phyloP scores from a whole-genome alignment of 345 rosid genomes.

The Ricinus communis region DNA sequence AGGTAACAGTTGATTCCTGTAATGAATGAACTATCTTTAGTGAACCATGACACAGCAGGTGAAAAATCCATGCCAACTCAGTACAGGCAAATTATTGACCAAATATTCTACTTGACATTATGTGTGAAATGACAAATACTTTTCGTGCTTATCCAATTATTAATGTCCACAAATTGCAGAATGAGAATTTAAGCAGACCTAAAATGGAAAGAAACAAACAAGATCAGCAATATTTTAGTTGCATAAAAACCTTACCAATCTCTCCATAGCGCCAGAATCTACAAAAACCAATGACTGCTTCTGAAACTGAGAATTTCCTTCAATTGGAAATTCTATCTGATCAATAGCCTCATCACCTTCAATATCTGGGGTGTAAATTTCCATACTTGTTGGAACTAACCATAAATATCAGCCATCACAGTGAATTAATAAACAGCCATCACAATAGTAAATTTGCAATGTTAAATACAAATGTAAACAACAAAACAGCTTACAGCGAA shows the following conservation, averaged over 20 bases:
- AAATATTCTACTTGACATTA: not conserved
- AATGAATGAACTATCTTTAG: constrained; percentile 6
- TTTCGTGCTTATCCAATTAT: not conserved
- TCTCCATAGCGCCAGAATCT: constrained; percentile 26
- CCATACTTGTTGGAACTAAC: constrained; percentile 26
- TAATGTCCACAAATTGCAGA: not conserved
- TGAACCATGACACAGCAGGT: not conserved
- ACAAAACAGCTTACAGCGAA: not conserved
- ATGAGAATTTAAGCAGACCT: not conserved
- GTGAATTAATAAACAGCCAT: constrained; percentile 2
- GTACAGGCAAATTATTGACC: not conserved
- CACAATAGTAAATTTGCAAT: not conserved
- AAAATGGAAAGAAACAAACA: not conserved
- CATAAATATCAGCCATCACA: constrained; percentile 13
- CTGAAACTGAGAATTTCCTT: constrained; percentile 31
- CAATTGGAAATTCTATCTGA: constrained; percentile 19
- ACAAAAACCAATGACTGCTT: constrained; percentile 21
- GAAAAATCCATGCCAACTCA: constrained; percentile 1
- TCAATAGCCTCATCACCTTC: constrained; percentile 20
- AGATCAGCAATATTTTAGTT: not conserved
- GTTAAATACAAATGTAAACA: constrained; percentile 6
- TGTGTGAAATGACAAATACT: not conserved
- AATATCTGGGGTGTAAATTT: constrained; percentile 13
- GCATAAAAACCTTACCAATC: constrained; percentile 27
- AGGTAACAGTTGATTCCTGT: constrained; percentile 45